Evolutionary conservation across 2,329 filamentous ascomycete species (phyloP), one percentile per base, ranked within the genome.

Genomic region (Ploettnerulaceae sp.): DNA sequence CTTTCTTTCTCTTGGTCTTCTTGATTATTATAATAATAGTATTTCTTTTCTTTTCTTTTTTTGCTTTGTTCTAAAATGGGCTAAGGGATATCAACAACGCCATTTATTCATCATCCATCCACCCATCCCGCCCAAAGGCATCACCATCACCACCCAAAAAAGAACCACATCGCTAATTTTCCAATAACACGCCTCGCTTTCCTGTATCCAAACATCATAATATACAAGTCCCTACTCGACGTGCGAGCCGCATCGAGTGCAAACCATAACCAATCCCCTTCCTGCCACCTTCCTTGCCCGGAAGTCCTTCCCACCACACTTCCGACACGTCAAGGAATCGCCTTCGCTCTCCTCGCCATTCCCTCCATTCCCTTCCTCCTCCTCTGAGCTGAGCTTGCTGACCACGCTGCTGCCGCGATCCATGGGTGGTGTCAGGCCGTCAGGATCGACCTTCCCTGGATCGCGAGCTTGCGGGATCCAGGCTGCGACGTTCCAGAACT

Each of bases 281-380:
- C 72, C 73, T 21, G 69, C 72, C 3, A 72, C 67, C 49, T 74
- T 77, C 54, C 74, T 78, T 1, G 76, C 76, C 53, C 77, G 77
- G 55, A 88, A 88, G 49, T 81, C 78, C 15, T 66, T 73, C 1
- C 76, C 73, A 4, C 74, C 73, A 58, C 84, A 88, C 49, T 71
- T 72, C 17, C 69, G 67, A 57, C 83, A 86, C 18, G 64, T 70
- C 54, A 77, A 63, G 26, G 71, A 68, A 40, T 71, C 71, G n/a
- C 66, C 41, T 15, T 50, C 36, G 22, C 45, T 25, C 25, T 38
- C 31, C 9, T 37, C 46, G 15, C 47, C 67, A 47, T 71, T 69
- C 55, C 80, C 77, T 11, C 34, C n/a, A 8, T 9, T 40, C 43
- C 5, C 25, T 26, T 7, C 46, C 15, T 67, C 67, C 48, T 71